phyloP scores from a whole-genome alignment of 148 eudicot species.

The Rheum nobile region DNA sequence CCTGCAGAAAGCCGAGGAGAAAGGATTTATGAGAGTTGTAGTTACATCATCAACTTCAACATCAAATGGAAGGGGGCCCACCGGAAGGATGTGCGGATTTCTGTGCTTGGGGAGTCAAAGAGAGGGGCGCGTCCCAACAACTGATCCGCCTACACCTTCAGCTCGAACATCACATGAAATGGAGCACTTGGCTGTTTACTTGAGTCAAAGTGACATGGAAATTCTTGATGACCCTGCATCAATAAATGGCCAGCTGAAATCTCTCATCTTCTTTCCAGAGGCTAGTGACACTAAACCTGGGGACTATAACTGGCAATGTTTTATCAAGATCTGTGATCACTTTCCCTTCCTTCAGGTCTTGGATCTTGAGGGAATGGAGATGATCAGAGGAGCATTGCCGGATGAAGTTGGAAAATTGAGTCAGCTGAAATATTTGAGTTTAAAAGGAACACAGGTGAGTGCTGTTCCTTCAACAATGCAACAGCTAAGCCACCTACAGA shows the following conservation, averaged over 20 bases:
- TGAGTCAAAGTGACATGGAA: background rate
- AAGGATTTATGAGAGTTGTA: background rate
- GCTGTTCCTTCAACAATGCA: constrained; percentile 23
- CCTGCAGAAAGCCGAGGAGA: background rate
- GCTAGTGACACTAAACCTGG: no score
- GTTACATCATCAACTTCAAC: background rate
- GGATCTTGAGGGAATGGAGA: constrained; percentile 1
- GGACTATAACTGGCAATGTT: background rate
- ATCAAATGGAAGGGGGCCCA: background rate
- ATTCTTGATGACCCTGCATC: background rate
- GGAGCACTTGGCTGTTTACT: background rate
- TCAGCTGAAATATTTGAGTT: constrained; percentile 33
- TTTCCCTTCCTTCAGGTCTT: background rate
- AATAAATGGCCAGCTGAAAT: background rate
- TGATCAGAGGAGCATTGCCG: background rate
- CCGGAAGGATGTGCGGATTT: background rate
- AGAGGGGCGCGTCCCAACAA: background rate
- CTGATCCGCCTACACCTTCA: background rate
- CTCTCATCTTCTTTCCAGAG: background rate
- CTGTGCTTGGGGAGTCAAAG: background rate
- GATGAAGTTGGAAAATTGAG: background rate
- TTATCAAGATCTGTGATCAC: background rate
- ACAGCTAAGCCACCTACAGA: constrained; percentile 26
- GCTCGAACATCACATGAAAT: background rate
- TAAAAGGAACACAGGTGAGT: constrained; percentile 14